Conservation (phyloP, 2,329 filamentous ascomycete genomes). For the Endoconidiophora polonica region DNA sequence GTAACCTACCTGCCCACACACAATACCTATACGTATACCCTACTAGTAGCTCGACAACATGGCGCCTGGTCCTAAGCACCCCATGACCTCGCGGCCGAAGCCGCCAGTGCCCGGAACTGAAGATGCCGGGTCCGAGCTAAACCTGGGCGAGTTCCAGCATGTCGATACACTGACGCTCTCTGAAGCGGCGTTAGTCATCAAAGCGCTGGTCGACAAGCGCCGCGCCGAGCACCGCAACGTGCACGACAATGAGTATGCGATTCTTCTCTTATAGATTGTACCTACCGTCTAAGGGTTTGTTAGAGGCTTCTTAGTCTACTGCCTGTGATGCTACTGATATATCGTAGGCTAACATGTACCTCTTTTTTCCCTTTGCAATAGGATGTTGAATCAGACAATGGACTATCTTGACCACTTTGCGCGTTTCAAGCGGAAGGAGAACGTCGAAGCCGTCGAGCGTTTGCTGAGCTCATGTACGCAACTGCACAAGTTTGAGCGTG, state of each 20-base stretch:
- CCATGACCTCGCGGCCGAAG: conserved; percentile 45
- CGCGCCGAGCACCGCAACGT: conserved; percentile 65
- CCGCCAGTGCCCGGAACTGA: conserved; percentile 62
- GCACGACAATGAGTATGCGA: conserved; percentile 63
- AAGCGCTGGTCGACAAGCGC: conserved; percentile 69
- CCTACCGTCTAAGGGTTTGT: neutral
- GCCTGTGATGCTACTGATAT: neutral
- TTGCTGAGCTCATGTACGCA: conserved; percentile 64
- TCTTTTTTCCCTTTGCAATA: conserved; percentile 18
- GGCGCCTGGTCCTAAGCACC: conserved; percentile 8
- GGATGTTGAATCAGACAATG: conserved; percentile 70
- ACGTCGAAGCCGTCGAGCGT: conserved; percentile 84
- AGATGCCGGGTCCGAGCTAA: conserved; percentile 65
- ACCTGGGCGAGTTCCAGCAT: conserved; percentile 83
- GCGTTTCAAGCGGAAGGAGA: conserved; percentile 88
- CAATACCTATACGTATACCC: neutral
- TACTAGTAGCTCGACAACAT: neutral
- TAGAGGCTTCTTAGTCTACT: neutral
- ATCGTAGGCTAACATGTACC: neutral
- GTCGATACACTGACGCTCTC: conserved; percentile 85
- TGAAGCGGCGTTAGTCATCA: conserved; percentile 82
- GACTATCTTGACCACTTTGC: conserved; percentile 91
- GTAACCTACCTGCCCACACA: too few relatives aligned
- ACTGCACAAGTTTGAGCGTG: conserved; percentile 82
- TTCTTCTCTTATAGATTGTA: neutral